Base-by-base conservation (phyloP, 2,329 filamentous ascomycete species). In the Colletotrichum gloeosporioides region DNA sequence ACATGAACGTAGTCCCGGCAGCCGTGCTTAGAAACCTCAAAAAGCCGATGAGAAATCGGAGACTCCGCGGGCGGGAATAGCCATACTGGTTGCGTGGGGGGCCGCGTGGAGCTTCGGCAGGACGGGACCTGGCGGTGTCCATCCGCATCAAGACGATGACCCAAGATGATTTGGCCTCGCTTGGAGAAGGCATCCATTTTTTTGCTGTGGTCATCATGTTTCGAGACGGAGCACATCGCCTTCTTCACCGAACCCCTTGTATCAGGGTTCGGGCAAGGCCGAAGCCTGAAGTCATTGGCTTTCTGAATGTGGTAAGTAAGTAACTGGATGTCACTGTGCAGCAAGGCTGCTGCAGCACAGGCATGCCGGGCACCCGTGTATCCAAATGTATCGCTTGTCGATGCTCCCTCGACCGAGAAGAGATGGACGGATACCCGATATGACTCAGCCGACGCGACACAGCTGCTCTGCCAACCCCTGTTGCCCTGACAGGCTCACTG, bases 361-460 rank as follows among this genome's bases (percentile, higher is more conserved):
- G 57, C n/a, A 36, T 49, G 59, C 61, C 62, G 69, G 69, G 73
- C 69, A 73, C 53, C 34, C 68, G 36, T 61, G n/a, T 55, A 44
- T 63, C 39, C 57, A 31, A 63, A 31, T 75, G 18, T 62, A 34
- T 49, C 73, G 70, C 63, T 68, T 55, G 27, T 27, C 34, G 27
- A 67, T 31, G 57, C 44, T 71, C 32, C 57, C 64, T 59, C 44
- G 73, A 25, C 39, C 34, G 49, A 55, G 44, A 64, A 63, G 39
- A 25, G 36, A 36, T 8, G 25, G 49, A 63, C 15, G 55, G 39
- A 63, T 63, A 49, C 16, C 44, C 64, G 70, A 18, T 55, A 72
- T 73, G 73, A 76, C 53, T 73, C 73, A 73, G 73, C 73, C 22
- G 73, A 18, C 64, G 70, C 63, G 57, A 65, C 27, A 63, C 70